These are phyloP conservation scores for Gossypium stocksii DNA, from an alignment of 345 rosid species.

Conservation along the genomic window DNA sequence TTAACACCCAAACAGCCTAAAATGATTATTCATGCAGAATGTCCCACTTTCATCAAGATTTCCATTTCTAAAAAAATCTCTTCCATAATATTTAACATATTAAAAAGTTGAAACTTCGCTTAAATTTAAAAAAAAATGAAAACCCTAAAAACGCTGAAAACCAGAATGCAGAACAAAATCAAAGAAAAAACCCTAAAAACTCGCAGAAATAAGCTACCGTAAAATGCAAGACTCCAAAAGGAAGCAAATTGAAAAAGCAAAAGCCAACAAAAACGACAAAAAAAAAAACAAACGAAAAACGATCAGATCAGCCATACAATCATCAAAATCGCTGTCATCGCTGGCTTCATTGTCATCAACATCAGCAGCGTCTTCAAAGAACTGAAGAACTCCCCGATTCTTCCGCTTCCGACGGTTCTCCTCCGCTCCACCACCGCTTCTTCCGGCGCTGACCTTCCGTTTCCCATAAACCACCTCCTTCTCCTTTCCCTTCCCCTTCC, in stretches of 20 bases:
- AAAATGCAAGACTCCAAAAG: conserved; percentile 14
- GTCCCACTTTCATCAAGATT: too few relatives aligned
- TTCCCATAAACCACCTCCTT: conserved; percentile 39
- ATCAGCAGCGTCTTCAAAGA: conserved; percentile 59
- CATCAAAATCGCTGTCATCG: conserved; percentile 33
- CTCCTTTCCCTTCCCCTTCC: conserved; percentile 44
- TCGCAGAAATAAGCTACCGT: neutral
- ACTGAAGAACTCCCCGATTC: conserved; percentile 50
- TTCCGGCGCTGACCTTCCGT: conserved; percentile 25
- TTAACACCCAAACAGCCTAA: neutral
- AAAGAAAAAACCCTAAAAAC: neutral
- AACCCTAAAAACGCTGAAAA: neutral
- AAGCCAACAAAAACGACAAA: neutral
- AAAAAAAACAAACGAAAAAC: neutral
- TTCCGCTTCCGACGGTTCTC: conserved; percentile 37
- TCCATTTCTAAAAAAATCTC: neutral
- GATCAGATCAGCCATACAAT: conserved; percentile 21
- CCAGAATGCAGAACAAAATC: neutral
- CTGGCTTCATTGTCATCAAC: conserved; percentile 39
- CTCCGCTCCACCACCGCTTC: conserved; percentile 21
- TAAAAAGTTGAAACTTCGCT: neutral
- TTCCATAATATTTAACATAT: neutral
- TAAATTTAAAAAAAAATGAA: neutral
- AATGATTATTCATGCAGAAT: conserved; percentile 3
- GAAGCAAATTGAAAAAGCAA: neutral